A percentile compares a stretch with the other conserved stretches of the same genome.
Conservation (phyloP, 345 rosid genomes). For the Boechera divaricarpa region DNA sequence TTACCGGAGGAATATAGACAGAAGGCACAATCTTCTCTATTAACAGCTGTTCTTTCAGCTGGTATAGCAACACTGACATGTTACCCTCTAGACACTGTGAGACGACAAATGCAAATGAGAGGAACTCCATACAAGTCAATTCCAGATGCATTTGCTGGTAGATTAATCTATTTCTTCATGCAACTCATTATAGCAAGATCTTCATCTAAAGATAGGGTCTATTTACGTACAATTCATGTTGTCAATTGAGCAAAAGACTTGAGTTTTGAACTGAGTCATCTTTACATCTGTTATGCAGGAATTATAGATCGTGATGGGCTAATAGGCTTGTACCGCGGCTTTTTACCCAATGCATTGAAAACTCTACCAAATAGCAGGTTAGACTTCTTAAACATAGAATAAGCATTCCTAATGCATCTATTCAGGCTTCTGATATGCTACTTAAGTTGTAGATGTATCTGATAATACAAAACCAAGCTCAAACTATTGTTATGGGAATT, state of each 20-base stretch:
- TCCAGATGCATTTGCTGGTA: slow-evolving; percentile 86
- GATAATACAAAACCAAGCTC: slow-evolving; percentile 15
- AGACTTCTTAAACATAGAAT: slow-evolving; percentile 15
- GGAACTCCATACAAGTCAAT: slow-evolving; percentile 87
- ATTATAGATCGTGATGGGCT: slow-evolving; percentile 70
- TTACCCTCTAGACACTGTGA: slow-evolving; percentile 93
- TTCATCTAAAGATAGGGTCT: neutral
- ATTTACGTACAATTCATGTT: slow-evolving; percentile 8
- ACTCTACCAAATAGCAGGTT: slow-evolving; percentile 96
- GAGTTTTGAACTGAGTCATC: slow-evolving; percentile 19
- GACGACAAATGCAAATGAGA: slow-evolving; percentile 99
- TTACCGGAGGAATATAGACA: slow-evolving; percentile 81
- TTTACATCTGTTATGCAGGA: slow-evolving; percentile 51
- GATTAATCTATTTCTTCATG: slow-evolving; percentile 4
- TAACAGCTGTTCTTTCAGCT: slow-evolving; percentile 88
- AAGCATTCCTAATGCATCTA: neutral
- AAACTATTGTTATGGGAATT: neutral
- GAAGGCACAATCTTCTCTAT: slow-evolving; percentile 76
- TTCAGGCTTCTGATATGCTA: neutral
- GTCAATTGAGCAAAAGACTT: slow-evolving; percentile 6
- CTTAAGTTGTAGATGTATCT: neutral
- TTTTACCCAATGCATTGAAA: slow-evolving; percentile 90
- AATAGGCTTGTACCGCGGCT: slow-evolving; percentile 86
- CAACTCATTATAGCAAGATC: slow-evolving; percentile 3
- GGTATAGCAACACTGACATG: slow-evolving; percentile 88